Evolutionary conservation across 768 basidiomycete species (phyloP).

Genomic region (Steccherinum ochraceum): DNA sequence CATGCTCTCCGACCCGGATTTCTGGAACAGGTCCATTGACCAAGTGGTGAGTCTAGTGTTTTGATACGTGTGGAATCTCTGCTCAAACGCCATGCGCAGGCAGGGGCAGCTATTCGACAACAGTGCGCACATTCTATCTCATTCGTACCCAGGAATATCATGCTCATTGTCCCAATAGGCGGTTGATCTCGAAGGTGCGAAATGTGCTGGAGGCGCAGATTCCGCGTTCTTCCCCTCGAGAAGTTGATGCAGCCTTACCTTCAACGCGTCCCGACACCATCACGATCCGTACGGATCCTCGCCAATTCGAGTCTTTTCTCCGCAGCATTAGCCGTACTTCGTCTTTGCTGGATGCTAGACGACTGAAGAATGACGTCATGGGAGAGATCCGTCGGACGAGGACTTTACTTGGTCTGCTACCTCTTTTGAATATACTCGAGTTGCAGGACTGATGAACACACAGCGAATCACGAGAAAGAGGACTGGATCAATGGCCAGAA

Average conservation of each 20-base stretch:
- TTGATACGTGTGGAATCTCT: neutral
- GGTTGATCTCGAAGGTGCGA: slow-evolving; percentile 82
- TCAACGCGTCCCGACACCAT: slow-evolving; percentile 56
- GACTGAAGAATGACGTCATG: slow-evolving; percentile 87
- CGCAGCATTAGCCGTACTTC: slow-evolving; percentile 77
- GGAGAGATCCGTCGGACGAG: slow-evolving; percentile 86
- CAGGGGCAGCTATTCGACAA: slow-evolving; percentile 65
- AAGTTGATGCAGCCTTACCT: slow-evolving; percentile 33
- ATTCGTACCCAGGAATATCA: slow-evolving; percentile 36
- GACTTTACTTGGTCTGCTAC: slow-evolving; percentile 33
- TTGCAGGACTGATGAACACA: neutral
- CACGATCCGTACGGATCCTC: slow-evolving; percentile 72
- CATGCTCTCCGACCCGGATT: slow-evolving; percentile 92
- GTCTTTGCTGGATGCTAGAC: slow-evolving; percentile 81
- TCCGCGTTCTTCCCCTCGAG: slow-evolving; percentile 42
- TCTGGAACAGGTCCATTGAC: slow-evolving; percentile 93
- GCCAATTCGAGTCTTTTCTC: slow-evolving; percentile 89
- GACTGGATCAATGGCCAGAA: slow-evolving; percentile 85
- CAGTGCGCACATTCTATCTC: slow-evolving; percentile 53
- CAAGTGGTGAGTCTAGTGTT: slow-evolving; percentile 63
- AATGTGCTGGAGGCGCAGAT: slow-evolving; percentile 78
- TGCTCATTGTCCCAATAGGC: slow-evolving; percentile 35
- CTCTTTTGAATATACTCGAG: neutral
- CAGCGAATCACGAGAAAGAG: slow-evolving; percentile 81
- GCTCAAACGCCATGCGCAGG: slow-evolving; percentile 27